Evolutionary conservation across 257 asterid genomes (phyloP), one percentile per base, ranked within the genome.

Genomic region (Lycium ferocissimum): DNA sequence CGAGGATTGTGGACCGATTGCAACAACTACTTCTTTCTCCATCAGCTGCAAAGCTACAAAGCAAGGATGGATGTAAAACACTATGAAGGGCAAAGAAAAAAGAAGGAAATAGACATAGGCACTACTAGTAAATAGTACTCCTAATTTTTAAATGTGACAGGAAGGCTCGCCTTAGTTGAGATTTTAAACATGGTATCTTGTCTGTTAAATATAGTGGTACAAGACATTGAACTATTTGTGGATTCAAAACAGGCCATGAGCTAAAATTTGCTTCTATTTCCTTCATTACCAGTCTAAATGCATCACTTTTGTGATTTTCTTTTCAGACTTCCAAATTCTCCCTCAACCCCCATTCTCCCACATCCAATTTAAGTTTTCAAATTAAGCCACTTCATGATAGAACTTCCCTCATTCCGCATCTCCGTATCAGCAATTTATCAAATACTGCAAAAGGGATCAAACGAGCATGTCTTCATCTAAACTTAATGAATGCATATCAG

Each of bases 1-100:
- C 0, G 98, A 94, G 0, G 98, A 94, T 54, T 89, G 93, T 33
- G 98, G 98, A 83, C 98, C 98, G 1, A 94, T 85, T 51, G 91
- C 93, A 53, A 93, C 97, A 38, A 93, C 90, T 1, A 93, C 84
- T 4, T 91, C 92, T 33, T 71, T 85, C 84, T 90, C 93, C 83
- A 84, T 85, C 58, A 94, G 91, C 94, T 93, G 92, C 91, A 94
- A 75, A 84, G 97, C 98, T 94, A 84, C 91, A 92, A 79, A 58
- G 85, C 80, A 84, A 72, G 75, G 76, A 75, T 9, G 45, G 45
- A 84, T 61, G 86, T 92, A 88, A 91, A 86, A 85, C 20, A 79
- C 67, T 12, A 54, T 3, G 51, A 78, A 26, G 20, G 3, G 43
- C 43, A 49, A 75, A 22, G 0, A 22, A 66, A 57, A 43, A 81